Percentiles rank a stretch among this genome's conserved stretches.
Evolutionary conservation across 2,329 filamentous ascomycete genomes (phyloP).

Genomic region (Aureobasidium sp.): DNA sequence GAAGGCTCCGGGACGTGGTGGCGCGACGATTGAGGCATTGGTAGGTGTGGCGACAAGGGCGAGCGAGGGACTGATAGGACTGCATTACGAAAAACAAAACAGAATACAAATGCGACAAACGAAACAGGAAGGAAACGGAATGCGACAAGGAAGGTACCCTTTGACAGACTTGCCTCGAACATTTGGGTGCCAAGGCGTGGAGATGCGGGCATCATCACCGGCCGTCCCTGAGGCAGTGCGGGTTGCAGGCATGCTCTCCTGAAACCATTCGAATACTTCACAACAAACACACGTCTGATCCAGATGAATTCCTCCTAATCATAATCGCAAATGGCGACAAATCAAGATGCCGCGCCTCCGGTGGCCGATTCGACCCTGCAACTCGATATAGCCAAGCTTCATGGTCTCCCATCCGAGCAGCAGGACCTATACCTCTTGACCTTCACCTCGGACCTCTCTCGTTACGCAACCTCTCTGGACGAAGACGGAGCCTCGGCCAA

Average conservation of each 20-base stretch:
- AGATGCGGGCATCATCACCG: background rate
- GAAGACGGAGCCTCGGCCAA: conserved; percentile 77
- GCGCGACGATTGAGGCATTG: conserved; percentile 9
- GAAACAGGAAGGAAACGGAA: background rate
- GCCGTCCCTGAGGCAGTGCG: background rate
- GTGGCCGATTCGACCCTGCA: conserved; percentile 32
- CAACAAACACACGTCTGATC: background rate
- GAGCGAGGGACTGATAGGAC: background rate
- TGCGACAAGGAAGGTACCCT: background rate
- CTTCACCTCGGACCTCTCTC: conserved; percentile 73
- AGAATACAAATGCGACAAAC: background rate
- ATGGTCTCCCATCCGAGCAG: conserved; percentile 83
- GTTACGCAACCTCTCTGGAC: conserved; percentile 66
- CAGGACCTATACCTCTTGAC: conserved; percentile 91
- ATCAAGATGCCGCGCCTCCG: conserved; percentile 6
- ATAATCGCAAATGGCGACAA: conserved; percentile 1
- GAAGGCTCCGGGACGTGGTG: conserved; percentile 10
- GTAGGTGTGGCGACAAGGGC: background rate
- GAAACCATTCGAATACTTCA: background rate
- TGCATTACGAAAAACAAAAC: background rate
- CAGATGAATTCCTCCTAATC: background rate
- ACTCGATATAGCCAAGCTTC: conserved; percentile 83
- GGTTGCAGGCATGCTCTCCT: background rate
- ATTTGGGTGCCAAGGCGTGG: background rate
- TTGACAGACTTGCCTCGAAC: background rate